Base-by-base conservation (phyloP, 23 red algal species). In the Cyanidioschyzon merolae region DNA sequence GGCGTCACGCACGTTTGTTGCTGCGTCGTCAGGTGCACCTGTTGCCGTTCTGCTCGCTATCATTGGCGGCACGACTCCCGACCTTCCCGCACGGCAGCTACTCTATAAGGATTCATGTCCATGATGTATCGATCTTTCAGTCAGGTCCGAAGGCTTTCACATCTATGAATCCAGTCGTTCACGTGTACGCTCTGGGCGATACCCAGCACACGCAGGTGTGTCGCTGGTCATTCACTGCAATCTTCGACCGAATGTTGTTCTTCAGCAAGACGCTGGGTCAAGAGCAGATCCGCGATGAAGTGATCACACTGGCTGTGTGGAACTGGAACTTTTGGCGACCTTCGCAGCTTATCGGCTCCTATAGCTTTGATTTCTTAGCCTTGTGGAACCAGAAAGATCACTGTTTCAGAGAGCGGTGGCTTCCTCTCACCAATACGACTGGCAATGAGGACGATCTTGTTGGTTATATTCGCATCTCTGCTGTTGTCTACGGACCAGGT, bases 321-420 rank as follows among this genome's bases (percentile, higher is more conserved):
- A 71, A 35, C 63, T 71, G 63, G 63, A 71, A 71, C 29, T 71
- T 71, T 71, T 71, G 63, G 63, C 63, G 63, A 32, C 63, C 63
- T 25, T 71, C 63, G 12, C 32, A 32, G 12, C 63, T 71, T 3
- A 35, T 71, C 63, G 63, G 63, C 16, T 32, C n/a, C 63, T 71
- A 71, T 27, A 32, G 7, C 7, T 71, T 25, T 35, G 63, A 71
- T 35, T 71, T 71, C 30, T 12, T 71, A 27, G 12, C 7, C 29
- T 12, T 71, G 12, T 71, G 63, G 63, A 71, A 71, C 30, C 63
- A 71, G 63, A 25, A 25, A 35, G n/a, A 71, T 71, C 63, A 71
- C 32, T 3, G 63, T 35, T 17, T 71, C 7, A 3, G 30, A 7
- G 2, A 27, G n/a, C 2, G 30, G 29, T 71, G 63, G 63, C 63